Base-by-base conservation (phyloP, 176 grass and related monocot genomes). In the Rhynchospora tenuis region DNA sequence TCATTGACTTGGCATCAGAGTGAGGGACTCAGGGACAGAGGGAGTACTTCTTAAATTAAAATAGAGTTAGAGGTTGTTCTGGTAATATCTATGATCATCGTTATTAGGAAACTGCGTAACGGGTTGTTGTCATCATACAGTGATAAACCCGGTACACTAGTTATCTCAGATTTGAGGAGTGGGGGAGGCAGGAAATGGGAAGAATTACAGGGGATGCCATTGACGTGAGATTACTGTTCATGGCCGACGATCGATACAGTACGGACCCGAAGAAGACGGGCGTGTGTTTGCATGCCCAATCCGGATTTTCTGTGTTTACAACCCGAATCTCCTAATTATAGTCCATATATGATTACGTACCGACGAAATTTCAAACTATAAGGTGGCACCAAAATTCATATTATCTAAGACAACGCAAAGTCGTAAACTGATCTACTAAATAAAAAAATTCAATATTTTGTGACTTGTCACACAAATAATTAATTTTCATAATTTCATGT, bases 231-330 rank as follows among this genome's bases (percentile, higher is more conserved):
- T 12, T 24, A 65, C 59, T 82, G 42, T 66, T 46, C 33, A 65
- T 44, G 58, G 58, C 13, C 45, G 72, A 76, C 24, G 72, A 76
- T 76, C 72, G 72, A 64, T 62, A 64, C 58, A 15, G 80, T 82
- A 82, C 80, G 80, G 61, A 65, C 80, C 79, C 80, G 56, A 82
- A 64, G 59, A 82, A 66, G 19, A 46, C 80, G 80, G 80, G 80
- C 43, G 11, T 64, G 79, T 81, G 79, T 82, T 82, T 82, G 22
- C 44, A 14, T 17, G 67, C 42, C 17, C 33, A 22, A 71, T 76
- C 11, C 72, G 17, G 72, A 76, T 76, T n/a, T 76, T 54, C 13
- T 76, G 72, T 76, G 71, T 4, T 38, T 38, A 38, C 2, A 38
- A 4, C 33, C 33, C 3, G 3, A 38, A 38, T 38, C 33, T 38